Evolutionary conservation across 768 basidiomycete species (phyloP).

Genomic region (Rhizopogon vesiculosus): DNA sequence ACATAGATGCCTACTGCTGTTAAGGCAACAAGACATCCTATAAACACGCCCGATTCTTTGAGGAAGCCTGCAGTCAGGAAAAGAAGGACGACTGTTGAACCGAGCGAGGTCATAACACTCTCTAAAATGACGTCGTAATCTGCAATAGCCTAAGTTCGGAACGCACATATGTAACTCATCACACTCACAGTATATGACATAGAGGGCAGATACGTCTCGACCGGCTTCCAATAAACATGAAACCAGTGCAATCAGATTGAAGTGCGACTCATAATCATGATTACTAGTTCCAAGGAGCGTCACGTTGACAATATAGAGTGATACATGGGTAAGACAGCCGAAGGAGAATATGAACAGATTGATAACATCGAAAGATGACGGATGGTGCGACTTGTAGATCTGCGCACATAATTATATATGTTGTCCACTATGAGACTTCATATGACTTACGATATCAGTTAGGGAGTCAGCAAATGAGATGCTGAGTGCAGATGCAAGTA

Average conservation of each 20-base stretch:
- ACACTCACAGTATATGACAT: slow-evolving; percentile 21
- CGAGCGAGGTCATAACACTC: slow-evolving; percentile 17
- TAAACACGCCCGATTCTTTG: not conserved
- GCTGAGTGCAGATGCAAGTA: slow-evolving; percentile 16
- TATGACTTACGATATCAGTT: slow-evolving; percentile 19
- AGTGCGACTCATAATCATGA: not conserved
- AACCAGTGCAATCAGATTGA: not conserved
- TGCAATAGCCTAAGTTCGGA: slow-evolving; percentile 7
- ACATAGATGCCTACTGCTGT: not conserved
- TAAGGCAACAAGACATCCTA: not conserved
- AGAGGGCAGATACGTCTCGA: slow-evolving; percentile 13
- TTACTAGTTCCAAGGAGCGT: slow-evolving; percentile 3
- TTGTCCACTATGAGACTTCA: not conserved
- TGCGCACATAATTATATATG: slow-evolving; percentile 1
- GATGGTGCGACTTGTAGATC: slow-evolving; percentile 18
- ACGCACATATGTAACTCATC: not conserved
- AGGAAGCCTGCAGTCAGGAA: not conserved
- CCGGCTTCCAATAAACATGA: slow-evolving; percentile 11
- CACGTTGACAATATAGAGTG: slow-evolving; percentile 7
- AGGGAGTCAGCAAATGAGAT: slow-evolving; percentile 15
- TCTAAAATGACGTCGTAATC: slow-evolving; percentile 26
- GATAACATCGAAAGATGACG: slow-evolving; percentile 14
- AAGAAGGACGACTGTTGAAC: slow-evolving; percentile 11
- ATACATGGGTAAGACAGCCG: slow-evolving; percentile 13
- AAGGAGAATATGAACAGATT: slow-evolving; percentile 20